Evolutionary conservation across 345 rosid genomes (phyloP).

Genomic region (Arabidopsis arenosa): DNA sequence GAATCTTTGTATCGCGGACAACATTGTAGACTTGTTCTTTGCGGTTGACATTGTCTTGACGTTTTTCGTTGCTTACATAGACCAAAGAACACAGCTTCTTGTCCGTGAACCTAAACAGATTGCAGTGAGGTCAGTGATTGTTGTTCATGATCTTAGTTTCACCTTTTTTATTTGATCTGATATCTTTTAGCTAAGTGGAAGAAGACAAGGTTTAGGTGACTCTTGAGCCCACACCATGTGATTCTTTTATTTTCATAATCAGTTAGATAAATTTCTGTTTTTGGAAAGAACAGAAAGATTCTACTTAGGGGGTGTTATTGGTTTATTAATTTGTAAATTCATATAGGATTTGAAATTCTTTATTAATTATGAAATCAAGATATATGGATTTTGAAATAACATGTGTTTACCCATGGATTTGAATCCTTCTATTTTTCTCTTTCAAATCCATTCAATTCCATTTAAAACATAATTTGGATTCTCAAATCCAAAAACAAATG

Average conservation of each 20-base stretch:
- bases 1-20: constrained; percentile 65
- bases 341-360: no score
- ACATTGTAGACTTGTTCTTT: constrained; percentile 78
- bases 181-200: constrained; percentile 23
- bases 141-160: constrained; percentile 10
- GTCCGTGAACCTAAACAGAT: constrained; percentile 65
- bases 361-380: no score
- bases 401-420: no score
- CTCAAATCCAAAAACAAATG: no score
- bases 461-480: no score
- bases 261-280: constrained; percentile 36
- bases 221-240: constrained; percentile 48
- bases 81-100: constrained; percentile 70
- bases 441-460: no score
- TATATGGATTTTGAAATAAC: no score
- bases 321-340: no score
- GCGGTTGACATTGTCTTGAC: constrained; percentile 78
- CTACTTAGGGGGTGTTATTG: no score
- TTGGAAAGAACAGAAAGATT: constrained; percentile 45
- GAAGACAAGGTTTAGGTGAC: constrained; percentile 41
- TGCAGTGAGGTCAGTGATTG: constrained; percentile 66
- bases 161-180: not conserved
- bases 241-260: constrained; percentile 10
- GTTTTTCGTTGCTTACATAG: constrained; percentile 78
- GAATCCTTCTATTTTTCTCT: no score